Conservation (phyloP, 2,329 filamentous ascomycete genomes). For the Aureobasidium musti region DNA sequence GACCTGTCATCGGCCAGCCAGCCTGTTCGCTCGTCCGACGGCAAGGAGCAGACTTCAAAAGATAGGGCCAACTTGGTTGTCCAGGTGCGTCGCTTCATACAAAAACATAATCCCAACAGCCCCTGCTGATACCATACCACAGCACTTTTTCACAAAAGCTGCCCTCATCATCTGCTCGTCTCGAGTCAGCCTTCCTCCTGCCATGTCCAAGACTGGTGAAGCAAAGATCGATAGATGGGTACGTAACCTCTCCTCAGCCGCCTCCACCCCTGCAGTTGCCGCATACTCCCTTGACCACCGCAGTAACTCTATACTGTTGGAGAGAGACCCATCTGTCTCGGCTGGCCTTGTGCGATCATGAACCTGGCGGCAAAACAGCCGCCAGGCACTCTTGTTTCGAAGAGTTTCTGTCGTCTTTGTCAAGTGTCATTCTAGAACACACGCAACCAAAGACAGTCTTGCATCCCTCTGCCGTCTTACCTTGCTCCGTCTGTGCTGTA, state of each 20-base stretch:
- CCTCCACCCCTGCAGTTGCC: neutral
- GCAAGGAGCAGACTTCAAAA: conserved; percentile 52
- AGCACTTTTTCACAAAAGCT: conserved; percentile 92
- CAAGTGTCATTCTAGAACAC: conserved; percentile 21
- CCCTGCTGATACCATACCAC: neutral
- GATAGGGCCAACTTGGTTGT: conserved; percentile 89
- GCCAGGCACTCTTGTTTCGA: conserved; percentile 17
- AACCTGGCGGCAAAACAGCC: neutral
- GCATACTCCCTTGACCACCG: conserved; percentile 22
- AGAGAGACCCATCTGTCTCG: neutral
- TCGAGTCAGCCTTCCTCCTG: conserved; percentile 67
- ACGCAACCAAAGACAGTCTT: conserved; percentile 7
- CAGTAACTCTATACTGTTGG: conserved; percentile 2
- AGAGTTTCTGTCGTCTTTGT: conserved; percentile 3
- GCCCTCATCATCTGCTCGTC: conserved; percentile 82
- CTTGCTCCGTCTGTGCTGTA: neutral
- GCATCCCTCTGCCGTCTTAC: neutral
- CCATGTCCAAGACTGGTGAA: conserved; percentile 58
- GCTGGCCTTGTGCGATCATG: conserved; percentile 14
- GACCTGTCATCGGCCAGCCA: conserved; percentile 29
- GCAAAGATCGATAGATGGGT: conserved; percentile 86
- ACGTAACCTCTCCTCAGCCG: conserved; percentile 44
- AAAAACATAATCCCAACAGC: neutral
- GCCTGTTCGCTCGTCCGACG: conserved; percentile 44
- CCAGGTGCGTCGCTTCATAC: conserved; percentile 42